Evolutionary conservation across 495 filamentous ascomycete genomes (phyloP).

Genomic region (Aspergillus funiculosus): DNA sequence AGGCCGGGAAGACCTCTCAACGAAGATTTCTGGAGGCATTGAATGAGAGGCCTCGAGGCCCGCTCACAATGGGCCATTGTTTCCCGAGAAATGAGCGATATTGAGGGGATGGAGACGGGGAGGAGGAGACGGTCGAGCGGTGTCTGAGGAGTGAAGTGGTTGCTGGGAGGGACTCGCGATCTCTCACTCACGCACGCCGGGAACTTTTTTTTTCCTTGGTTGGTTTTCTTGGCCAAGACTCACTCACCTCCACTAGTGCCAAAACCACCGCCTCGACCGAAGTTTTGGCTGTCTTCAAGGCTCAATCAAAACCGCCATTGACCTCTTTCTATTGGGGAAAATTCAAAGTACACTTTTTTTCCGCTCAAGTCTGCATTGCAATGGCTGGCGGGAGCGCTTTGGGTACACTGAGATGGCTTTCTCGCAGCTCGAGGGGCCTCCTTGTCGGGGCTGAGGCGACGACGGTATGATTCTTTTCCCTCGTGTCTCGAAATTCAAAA

Average conservation of each 20-base stretch:
- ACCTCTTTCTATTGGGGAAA: not conserved
- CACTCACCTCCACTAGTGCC: conserved; percentile 31
- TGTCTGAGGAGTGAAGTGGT: conserved; percentile 3
- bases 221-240: conserved; percentile 29
- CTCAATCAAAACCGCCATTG: conserved; percentile 1
- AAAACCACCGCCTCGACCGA: conserved; percentile 30
- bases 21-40: conserved; percentile 52
- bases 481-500: not conserved
- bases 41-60: conserved; percentile 60
- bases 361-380: conserved; percentile 13
- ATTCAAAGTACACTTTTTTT: not conserved
- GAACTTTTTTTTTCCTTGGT: conserved; percentile 36
- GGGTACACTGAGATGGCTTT: conserved; percentile 37
- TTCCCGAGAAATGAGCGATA: conserved; percentile 13
- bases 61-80: conserved; percentile 65
- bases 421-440: conserved; percentile 39
- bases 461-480: conserved; percentile 33
- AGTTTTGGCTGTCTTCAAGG: conserved; percentile 33
- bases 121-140: conserved; percentile 17
- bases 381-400: conserved; percentile 39
- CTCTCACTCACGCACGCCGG: conserved; percentile 27
- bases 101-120: conserved; percentile 1
- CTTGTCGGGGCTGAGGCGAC: conserved; percentile 41
- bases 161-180: conserved; percentile 4
- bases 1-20: conserved; percentile 28